phyloP scores from a whole-genome alignment of 371 early-diverging fungal genomes.

The Smittium mucronatum region DNA sequence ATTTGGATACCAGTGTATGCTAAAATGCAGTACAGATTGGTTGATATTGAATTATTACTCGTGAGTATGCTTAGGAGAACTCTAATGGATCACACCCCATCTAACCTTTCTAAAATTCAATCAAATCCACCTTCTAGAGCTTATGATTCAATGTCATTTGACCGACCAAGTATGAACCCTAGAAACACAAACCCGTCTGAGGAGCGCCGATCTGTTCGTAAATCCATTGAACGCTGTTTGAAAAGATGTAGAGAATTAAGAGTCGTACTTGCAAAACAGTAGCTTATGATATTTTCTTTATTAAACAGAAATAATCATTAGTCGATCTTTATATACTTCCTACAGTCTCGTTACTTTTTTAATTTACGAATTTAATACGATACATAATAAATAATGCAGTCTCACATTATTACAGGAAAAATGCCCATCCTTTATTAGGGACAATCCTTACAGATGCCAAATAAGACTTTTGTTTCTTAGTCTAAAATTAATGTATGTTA shows the following conservation, averaged over 20 bases:
- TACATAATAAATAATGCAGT: too few relatives aligned
- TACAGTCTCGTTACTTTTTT: too few relatives aligned
- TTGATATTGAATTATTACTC: not conserved
- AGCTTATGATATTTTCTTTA: not conserved
- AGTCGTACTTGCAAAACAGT: not conserved
- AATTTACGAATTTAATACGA: too few relatives aligned
- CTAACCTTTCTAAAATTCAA: not conserved
- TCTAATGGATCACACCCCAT: not conserved
- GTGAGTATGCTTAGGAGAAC: slow-evolving; percentile 2
- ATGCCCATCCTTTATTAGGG: too few relatives aligned
- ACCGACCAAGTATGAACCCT: not conserved
- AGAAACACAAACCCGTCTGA: not conserved
- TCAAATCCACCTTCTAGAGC: not conserved
- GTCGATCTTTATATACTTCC: too few relatives aligned
- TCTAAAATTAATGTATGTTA: too few relatives aligned
- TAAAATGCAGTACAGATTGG: not conserved
- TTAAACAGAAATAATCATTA: not conserved
- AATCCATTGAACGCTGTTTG: not conserved
- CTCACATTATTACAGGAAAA: too few relatives aligned
- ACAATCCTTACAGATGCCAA: too few relatives aligned
- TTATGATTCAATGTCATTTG: not conserved
- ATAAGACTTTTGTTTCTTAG: too few relatives aligned
- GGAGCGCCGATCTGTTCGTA: not conserved
- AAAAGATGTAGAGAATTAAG: slow-evolving; percentile 4
- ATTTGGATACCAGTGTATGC: not conserved